Percentiles rank a stretch among this genome's conserved stretches.
phyloP scores from a whole-genome alignment of 2,329 filamentous ascomycete genomes.

The Exophiala alcalophila region DNA sequence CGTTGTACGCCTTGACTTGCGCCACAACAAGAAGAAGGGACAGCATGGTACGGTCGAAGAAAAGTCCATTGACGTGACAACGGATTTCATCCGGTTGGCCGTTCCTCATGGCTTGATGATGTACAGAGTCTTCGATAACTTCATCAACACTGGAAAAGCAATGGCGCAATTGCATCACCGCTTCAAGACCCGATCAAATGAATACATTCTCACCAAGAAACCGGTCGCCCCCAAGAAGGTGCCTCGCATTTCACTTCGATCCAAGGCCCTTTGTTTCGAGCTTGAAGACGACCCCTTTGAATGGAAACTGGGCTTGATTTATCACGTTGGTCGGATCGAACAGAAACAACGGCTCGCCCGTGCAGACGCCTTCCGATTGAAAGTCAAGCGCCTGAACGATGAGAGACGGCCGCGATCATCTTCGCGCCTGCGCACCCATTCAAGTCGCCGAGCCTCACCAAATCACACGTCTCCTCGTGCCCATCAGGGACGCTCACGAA shows the following conservation, averaged over 20 bases:
- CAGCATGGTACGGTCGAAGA: conserved; percentile 64
- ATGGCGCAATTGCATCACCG: conserved; percentile 88
- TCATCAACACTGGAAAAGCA: conserved; percentile 83
- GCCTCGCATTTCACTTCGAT: conserved; percentile 78
- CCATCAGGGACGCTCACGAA: conserved; percentile 37
- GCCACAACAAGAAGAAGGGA: conserved; percentile 70
- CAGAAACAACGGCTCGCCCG: conserved; percentile 86
- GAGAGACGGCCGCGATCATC: conserved; percentile 54
- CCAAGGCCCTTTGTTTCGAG: conserved; percentile 81
- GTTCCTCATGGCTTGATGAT: conserved; percentile 90
- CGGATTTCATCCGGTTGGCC: conserved; percentile 81
- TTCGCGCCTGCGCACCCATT: conserved; percentile 54
- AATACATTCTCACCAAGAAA: conserved; percentile 81
- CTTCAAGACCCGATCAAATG: conserved; percentile 80
- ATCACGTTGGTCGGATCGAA: conserved; percentile 81
- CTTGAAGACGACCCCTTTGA: conserved; percentile 95
- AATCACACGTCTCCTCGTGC: conserved; percentile 33
- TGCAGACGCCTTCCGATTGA: conserved; percentile 84
- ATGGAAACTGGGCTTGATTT: conserved; percentile 94
- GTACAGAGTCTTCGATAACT: conserved; percentile 88
- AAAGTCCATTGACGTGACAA: conserved; percentile 75
- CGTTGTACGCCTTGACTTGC: conserved; percentile 72
- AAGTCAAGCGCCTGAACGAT: conserved; percentile 78
- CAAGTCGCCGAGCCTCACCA: conserved; percentile 44
- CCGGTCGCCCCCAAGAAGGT: conserved; percentile 83